Base-by-base conservation (phyloP, 345 rosid genomes). In the Laguncularia racemosa region DNA sequence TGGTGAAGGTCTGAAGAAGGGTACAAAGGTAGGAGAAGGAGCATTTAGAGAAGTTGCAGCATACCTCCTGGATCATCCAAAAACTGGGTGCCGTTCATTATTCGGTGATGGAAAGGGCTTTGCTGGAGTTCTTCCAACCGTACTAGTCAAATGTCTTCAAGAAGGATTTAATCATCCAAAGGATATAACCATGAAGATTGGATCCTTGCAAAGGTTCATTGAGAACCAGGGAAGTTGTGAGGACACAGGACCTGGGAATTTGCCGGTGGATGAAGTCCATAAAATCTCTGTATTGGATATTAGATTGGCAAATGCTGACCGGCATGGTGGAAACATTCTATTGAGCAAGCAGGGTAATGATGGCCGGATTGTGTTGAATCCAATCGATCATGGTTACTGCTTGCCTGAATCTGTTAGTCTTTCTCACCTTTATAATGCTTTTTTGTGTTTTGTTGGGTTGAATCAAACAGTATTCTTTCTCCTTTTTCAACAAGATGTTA, bases 311-410 rank as follows among this genome's bases (percentile, higher is more conserved):
- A 77, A 77, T 62, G 78, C 78, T 2, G 78, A 77, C 59, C 67
- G 82, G 71, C 82, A 77, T 65, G 64, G 67, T 62, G 82, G 81
- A 13, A 77, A 77, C 59, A 64, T 77, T 23, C 56, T 77, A 56
- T 20, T 65, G 67, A 46, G 55, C 6, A 65, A 62, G 50, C 63
- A 58, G 58, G 70, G 64, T 11, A 55, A 57, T 50, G 44, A 52
- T 43, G 78, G 76, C 21, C 59, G 56, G 26, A 33, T 55, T 44
- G 20, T 53, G 47, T 63, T 77, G 66, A 73, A 67, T 71, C 81
- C 81, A 20, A 77, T 77, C 14, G 81, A 77, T 68, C 78, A 77
- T 16, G 81, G 81, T 17, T 73, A 77, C 62, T 77, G 76, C 73
- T 50, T 77, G 61, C 78, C 81, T 21, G 76, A 77, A 56, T 67